Percentiles rank a stretch among this genome's conserved stretches.
phyloP scores from a whole-genome alignment of 129 eudicot species.

The Flaveria brownii region DNA sequence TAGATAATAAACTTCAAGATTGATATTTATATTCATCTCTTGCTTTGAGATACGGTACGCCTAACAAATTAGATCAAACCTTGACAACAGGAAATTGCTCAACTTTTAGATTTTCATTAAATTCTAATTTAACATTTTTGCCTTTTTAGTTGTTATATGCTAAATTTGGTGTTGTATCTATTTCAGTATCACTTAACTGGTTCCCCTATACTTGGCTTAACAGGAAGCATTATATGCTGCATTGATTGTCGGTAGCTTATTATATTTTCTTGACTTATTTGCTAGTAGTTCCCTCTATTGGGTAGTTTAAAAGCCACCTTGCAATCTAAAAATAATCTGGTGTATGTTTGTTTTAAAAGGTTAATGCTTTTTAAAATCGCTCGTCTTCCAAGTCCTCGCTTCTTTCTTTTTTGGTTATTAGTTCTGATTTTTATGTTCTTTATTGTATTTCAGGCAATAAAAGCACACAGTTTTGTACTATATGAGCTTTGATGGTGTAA shows the following conservation, averaged over 20 bases:
- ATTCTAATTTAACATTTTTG: too few relatives aligned
- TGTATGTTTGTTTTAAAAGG: too few relatives aligned
- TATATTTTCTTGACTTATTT: background rate
- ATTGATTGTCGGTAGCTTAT: background rate
- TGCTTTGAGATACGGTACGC: background rate
- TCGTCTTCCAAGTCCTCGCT: background rate
- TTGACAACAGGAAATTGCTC: too few relatives aligned
- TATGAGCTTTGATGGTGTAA: constrained; percentile 25
- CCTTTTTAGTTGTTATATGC: background rate
- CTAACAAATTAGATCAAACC: background rate
- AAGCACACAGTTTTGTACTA: constrained; percentile 45
- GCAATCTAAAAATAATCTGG: background rate
- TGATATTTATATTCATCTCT: background rate
- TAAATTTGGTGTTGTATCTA: background rate
- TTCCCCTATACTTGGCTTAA: background rate
- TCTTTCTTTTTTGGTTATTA: too few relatives aligned
- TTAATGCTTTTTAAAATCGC: background rate
- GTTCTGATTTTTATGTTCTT: background rate
- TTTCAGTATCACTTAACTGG: background rate
- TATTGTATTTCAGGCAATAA: constrained; percentile 18
- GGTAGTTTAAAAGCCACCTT: background rate
- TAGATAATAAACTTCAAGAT: background rate
- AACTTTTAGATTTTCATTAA: too few relatives aligned
- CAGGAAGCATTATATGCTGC: constrained; percentile 2
- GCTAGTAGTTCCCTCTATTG: background rate